Evolutionary conservation across 345 rosid genomes (phyloP).

Genomic region (Melastoma malabathricum): DNA sequence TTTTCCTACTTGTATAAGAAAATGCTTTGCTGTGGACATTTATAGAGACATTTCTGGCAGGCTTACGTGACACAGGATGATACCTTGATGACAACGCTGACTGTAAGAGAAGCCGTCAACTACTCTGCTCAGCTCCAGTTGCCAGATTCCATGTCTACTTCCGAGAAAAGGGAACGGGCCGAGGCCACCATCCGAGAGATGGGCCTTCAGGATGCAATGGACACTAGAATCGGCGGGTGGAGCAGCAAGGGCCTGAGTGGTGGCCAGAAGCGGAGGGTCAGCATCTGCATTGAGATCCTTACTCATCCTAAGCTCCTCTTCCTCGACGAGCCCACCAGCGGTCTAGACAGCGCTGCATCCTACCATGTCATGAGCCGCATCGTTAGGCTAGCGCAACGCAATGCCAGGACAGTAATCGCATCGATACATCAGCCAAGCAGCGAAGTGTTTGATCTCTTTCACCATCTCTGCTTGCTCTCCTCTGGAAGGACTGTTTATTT

Average conservation of each 20-base stretch:
- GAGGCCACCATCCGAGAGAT: constrained; percentile 38
- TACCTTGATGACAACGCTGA: constrained; percentile 21
- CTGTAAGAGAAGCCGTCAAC: constrained; percentile 35
- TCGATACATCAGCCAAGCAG: constrained; percentile 42
- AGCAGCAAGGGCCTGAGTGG: constrained; percentile 36
- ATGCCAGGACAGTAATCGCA: constrained; percentile 20
- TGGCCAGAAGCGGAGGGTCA: constrained; percentile 51
- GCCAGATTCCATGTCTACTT: constrained; percentile 23
- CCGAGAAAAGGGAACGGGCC: constrained; percentile 37
- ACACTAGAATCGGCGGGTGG: constrained; percentile 40
- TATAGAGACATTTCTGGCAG: constrained; percentile 7
- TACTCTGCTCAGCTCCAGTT: constrained; percentile 49
- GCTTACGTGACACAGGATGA: constrained; percentile 48
- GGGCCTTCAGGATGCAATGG: constrained; percentile 26
- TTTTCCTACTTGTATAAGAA: no score
- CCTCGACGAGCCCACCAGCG: constrained; percentile 52
- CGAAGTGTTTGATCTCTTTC: constrained; percentile 37
- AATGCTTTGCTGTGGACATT: background rate
- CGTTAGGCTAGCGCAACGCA: constrained; percentile 15
- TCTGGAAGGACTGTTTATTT: constrained; percentile 34
- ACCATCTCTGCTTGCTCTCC: constrained; percentile 35
- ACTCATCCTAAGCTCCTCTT: constrained; percentile 36
- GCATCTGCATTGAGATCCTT: constrained; percentile 44
- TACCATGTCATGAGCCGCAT: constrained; percentile 33
- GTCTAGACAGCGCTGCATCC: constrained; percentile 41